Evolutionary conservation across 148 eudicot species (phyloP).

Genomic region (Silene uniflora): DNA sequence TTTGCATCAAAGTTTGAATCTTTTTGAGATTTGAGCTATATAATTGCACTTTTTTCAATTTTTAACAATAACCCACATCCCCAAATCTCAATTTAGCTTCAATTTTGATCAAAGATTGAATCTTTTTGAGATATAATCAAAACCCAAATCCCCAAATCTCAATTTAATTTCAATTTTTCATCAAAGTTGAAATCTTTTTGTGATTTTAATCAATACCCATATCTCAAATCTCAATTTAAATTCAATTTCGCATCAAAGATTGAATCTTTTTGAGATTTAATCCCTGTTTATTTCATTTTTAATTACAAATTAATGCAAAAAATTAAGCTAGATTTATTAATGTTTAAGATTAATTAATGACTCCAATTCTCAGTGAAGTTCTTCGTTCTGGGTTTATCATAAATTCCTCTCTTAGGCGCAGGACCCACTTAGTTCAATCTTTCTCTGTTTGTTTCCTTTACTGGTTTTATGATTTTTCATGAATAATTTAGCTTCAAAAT

Average conservation of each 20-base stretch:
- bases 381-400: slow-evolving; percentile 69
- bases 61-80: background rate
- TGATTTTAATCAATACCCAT: no score
- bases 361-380: slow-evolving; percentile 61
- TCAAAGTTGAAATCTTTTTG: no score
- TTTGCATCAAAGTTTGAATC: no score
- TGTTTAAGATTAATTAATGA: slow-evolving; percentile 42
- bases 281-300: background rate
- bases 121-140: no score
- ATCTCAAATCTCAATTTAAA: no score
- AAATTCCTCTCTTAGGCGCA: slow-evolving; percentile 54
- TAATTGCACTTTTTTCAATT: no score
- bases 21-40: no score
- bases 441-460: slow-evolving; percentile 71
- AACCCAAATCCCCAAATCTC: no score
- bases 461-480: slow-evolving; percentile 81
- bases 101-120: no score
- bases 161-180: no score
- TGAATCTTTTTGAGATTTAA: slow-evolving; percentile 8
- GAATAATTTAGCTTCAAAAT: slow-evolving; percentile 14
- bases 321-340: slow-evolving; percentile 19
- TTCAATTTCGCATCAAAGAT: no score
- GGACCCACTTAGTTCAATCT: slow-evolving; percentile 77
- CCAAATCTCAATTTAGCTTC: no score
- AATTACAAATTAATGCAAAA: background rate